phyloP scores from a whole-genome alignment of 768 basidiomycete species.

The Phaffia tasmanica region DNA sequence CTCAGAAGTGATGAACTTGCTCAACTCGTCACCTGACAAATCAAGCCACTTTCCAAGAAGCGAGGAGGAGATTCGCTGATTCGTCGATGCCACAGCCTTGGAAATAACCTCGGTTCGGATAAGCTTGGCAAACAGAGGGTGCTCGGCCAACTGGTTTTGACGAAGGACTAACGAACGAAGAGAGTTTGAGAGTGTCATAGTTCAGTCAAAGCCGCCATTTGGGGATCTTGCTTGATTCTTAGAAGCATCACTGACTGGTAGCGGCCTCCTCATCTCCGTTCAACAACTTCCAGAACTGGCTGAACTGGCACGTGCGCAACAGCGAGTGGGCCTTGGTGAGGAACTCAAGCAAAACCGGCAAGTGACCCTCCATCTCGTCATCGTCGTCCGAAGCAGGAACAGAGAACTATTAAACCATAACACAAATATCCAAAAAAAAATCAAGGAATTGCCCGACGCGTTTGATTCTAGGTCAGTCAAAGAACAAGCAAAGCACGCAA shows the following conservation, averaged over 20 bases:
- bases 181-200: neutral
- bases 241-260: slow-evolving; percentile 27
- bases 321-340: slow-evolving; percentile 32
- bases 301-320: slow-evolving; percentile 35
- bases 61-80: slow-evolving; percentile 32
- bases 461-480: slow-evolving; percentile 24
- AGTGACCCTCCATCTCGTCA: slow-evolving; percentile 32
- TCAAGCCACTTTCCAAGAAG: slow-evolving; percentile 36
- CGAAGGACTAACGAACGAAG: slow-evolving; percentile 29
- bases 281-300: slow-evolving; percentile 33
- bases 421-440: slow-evolving; percentile 13
- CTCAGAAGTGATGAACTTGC: slow-evolving; percentile 28
- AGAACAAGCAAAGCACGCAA: neutral
- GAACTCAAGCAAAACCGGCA: slow-evolving; percentile 32
- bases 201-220: slow-evolving; percentile 1
- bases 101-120: slow-evolving; percentile 33
- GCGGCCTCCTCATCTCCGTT: slow-evolving; percentile 33
- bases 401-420: neutral
- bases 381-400: slow-evolving; percentile 31
- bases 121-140: slow-evolving; percentile 31
- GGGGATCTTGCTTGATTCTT: no score
- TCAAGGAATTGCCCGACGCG: slow-evolving; percentile 26
- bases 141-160: slow-evolving; percentile 33
- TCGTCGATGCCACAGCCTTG: slow-evolving; percentile 35
- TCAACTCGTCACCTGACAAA: slow-evolving; percentile 29